These are phyloP conservation scores for Lachancea meyersii DNA, from an alignment of 805 yeast genomes.

Conservation along the genomic window DNA sequence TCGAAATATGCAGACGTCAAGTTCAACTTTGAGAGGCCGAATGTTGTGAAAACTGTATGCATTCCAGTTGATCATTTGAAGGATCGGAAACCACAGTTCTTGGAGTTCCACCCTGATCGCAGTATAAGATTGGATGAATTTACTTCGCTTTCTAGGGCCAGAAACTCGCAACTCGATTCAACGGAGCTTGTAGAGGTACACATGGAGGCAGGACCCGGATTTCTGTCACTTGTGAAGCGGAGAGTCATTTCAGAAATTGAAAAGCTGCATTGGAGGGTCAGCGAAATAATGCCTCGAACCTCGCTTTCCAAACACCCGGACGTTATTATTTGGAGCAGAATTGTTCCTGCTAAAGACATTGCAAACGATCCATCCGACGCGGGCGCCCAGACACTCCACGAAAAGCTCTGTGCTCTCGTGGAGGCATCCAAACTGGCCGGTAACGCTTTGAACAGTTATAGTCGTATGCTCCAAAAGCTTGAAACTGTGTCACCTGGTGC, in stretches of 20 bases:
- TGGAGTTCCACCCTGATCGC: conserved; percentile 18
- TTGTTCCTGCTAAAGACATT: neutral
- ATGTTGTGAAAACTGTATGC: conserved; percentile 21
- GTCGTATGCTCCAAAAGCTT: conserved; percentile 6
- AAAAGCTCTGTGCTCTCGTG: conserved; percentile 1
- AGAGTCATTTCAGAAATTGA: neutral
- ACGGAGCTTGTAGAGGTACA: neutral
- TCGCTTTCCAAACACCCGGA: conserved; percentile 2
- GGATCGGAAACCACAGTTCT: conserved; percentile 8
- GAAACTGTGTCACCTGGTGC: conserved; percentile 8
- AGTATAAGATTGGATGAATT: conserved; percentile 18
- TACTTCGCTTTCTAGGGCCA: conserved; percentile 10
- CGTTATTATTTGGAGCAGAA: conserved; percentile 5
- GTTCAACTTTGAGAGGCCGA: conserved; percentile 25
- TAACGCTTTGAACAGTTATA: conserved; percentile 6
- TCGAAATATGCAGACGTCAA: conserved; percentile 27
- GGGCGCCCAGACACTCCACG: conserved; percentile 1
- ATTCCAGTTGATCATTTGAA: conserved; percentile 5
- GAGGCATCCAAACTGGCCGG: conserved; percentile 8
- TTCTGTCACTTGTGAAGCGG: neutral
- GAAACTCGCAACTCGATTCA: neutral
- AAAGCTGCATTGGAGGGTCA: conserved; percentile 1
- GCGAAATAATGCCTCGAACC: conserved; percentile 1
- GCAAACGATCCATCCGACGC: neutral
- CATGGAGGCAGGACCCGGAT: neutral